phyloP scores from a whole-genome alignment of 2,329 filamentous ascomycete species.

The Trichophyton mentagrophytes region DNA sequence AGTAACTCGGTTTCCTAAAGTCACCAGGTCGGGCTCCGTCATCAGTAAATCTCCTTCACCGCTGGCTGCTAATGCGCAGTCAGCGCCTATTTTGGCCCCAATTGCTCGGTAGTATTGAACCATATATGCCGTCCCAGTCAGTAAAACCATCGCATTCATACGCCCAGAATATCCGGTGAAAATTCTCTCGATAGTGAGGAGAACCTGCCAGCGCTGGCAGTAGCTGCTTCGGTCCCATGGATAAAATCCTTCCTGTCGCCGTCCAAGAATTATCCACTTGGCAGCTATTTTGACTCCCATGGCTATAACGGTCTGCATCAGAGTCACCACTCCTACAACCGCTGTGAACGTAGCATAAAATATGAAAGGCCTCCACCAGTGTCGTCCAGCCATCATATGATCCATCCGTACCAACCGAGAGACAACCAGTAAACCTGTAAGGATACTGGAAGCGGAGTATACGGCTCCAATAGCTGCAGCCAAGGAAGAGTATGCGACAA shows the following conservation, averaged over 20 bases:
- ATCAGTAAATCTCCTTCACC: neutral
- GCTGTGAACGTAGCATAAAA: neutral
- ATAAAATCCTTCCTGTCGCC: neutral
- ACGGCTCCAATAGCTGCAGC: neutral
- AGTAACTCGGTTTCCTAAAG: neutral
- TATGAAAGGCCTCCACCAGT: conserved; percentile 1
- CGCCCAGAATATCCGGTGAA: neutral
- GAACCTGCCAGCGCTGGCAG: conserved; percentile 6
- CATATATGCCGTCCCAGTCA: conserved; percentile 1
- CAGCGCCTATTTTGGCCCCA: neutral
- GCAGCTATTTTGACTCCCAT: neutral
- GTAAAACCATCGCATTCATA: neutral
- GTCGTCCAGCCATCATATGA: neutral
- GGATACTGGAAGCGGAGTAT: neutral
- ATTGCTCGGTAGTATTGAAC: neutral
- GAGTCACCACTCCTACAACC: neutral
- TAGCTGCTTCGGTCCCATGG: conserved; percentile 4
- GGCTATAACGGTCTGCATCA: neutral
- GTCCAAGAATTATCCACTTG: conserved; percentile 4
- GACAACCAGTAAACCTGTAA: neutral
- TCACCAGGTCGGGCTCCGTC: conserved; percentile 4
- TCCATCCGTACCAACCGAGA: neutral
- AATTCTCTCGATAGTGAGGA: conserved; percentile 2
- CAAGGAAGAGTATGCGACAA: neutral
- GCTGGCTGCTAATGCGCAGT: conserved; percentile 1